Percentiles rank a stretch among this genome's conserved stretches.
phyloP scores from a whole-genome alignment of 768 basidiomycete species.

The Leccinum sublutescens region DNA sequence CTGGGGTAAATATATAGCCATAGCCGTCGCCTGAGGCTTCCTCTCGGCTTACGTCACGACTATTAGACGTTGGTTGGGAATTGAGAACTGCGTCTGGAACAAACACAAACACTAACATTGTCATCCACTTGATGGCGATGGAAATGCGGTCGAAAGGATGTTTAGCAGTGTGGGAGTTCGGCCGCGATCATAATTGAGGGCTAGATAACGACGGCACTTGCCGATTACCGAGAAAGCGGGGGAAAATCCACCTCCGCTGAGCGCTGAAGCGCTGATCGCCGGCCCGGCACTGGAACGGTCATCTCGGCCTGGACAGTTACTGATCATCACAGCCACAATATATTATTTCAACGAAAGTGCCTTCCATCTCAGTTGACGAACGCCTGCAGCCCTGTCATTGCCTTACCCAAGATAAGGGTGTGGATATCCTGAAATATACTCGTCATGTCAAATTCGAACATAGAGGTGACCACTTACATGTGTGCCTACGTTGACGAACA shows the following conservation, averaged over 20 bases:
- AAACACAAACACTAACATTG: not conserved
- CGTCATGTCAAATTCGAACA: slow-evolving; percentile 2
- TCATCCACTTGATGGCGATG: not conserved
- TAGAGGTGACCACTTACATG: slow-evolving; percentile 41
- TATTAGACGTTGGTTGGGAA: not conserved
- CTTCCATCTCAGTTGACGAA: slow-evolving; percentile 57
- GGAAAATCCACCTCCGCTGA: not conserved
- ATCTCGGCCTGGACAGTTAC: not conserved
- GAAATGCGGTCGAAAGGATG: not conserved
- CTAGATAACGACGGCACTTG: not conserved
- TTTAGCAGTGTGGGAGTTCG: not conserved
- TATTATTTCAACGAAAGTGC: not conserved
- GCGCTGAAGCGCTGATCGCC: not conserved
- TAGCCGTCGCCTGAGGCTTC: no score
- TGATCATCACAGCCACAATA: not conserved
- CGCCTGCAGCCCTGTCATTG: slow-evolving; percentile 86
- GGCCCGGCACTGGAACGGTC: not conserved
- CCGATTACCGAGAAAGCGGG: not conserved
- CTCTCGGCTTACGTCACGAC: not conserved
- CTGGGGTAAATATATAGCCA: not conserved
- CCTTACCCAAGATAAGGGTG: slow-evolving; percentile 90
- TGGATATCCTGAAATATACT: slow-evolving; percentile 68
- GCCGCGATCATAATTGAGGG: not conserved
- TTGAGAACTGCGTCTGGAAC: not conserved
- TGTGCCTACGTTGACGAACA: slow-evolving; percentile 43